These are phyloP conservation scores for Cutaneotrichosporon spelunceum DNA, from an alignment of 1,284 basidiomycete genomes.

Conservation along the genomic window DNA sequence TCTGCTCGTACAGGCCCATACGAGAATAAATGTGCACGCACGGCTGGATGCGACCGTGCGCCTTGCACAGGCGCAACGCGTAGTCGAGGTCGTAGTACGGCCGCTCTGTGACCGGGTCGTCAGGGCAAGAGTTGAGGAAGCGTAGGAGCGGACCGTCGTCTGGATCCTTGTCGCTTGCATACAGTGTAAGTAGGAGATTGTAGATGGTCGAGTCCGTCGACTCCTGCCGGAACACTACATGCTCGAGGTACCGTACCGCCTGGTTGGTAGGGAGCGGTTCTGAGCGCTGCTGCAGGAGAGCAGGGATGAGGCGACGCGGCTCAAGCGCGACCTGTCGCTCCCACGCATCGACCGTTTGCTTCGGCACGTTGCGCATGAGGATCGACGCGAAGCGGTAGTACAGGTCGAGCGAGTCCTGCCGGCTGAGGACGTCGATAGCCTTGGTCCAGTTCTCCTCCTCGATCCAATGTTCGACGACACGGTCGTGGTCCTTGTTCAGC, in stretches of 20 bases:
- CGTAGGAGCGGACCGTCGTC: slow-evolving; percentile 78
- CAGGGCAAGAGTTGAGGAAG: slow-evolving; percentile 79
- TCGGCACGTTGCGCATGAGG: slow-evolving; percentile 79
- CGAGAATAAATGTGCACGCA: slow-evolving; percentile 97
- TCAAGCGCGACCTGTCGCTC: slow-evolving; percentile 74
- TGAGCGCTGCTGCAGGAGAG: slow-evolving; percentile 71
- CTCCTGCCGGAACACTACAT: slow-evolving; percentile 67
- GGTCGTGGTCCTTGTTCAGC: slow-evolving; percentile 73
- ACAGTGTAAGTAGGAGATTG: slow-evolving; percentile 87
- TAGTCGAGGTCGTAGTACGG: slow-evolving; percentile 98
- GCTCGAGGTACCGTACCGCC: slow-evolving; percentile 80
- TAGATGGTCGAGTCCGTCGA: slow-evolving; percentile 84
- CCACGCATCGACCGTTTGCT: slow-evolving; percentile 89
- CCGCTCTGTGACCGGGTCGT: slow-evolving; percentile 73
- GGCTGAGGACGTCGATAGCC: slow-evolving; percentile 80
- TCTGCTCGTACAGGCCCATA: slow-evolving; percentile 95
- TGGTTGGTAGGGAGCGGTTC: slow-evolving; percentile 60
- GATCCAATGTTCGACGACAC: slow-evolving; percentile 90
- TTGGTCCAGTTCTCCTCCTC: slow-evolving; percentile 87
- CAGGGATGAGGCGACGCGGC: slow-evolving; percentile 81
- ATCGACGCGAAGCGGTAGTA: slow-evolving; percentile 91
- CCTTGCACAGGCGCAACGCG: slow-evolving; percentile 85
- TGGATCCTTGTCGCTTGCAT: slow-evolving; percentile 57
- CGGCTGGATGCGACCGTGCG: slow-evolving; percentile 73
- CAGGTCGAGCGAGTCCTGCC: slow-evolving; percentile 79